These are phyloP conservation scores for Neocucurbitaria cava DNA, from an alignment of 2,329 filamentous ascomycete species.

Conservation along the genomic window DNA sequence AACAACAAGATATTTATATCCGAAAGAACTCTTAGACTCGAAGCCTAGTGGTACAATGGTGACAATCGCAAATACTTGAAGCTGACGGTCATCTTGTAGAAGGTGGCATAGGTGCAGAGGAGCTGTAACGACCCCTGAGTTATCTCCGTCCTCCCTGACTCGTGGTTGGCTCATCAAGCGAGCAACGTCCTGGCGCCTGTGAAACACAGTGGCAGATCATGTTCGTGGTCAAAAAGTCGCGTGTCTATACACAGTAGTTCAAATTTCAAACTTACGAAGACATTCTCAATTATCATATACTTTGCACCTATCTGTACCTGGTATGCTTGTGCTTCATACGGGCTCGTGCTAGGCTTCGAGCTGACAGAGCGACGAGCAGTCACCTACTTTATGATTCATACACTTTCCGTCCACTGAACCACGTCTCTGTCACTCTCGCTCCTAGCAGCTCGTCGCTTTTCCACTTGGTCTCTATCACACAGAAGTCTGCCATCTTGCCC, in stretches of 20 bases:
- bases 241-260: no score
- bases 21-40: not conserved
- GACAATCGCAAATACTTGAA: not conserved
- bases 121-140: not conserved
- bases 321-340: no score
- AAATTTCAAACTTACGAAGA: no score
- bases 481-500: conserved; percentile 66
- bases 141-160: not conserved
- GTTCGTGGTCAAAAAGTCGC: no score
- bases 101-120: not conserved
- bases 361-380: not conserved
- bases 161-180: not conserved
- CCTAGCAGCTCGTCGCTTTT: conserved; percentile 56
- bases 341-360: not conserved
- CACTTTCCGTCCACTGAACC: conserved; percentile 56
- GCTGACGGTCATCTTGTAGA: not conserved
- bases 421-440: conserved; percentile 60
- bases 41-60: not conserved
- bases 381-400: conserved; percentile 16
- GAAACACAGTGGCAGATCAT: no score
- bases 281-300: no score
- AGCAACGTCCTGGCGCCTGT: not conserved
- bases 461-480: conserved; percentile 61
- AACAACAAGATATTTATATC: no score
- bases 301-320: no score